Percentiles rank a stretch among this genome's conserved stretches.
phyloP scores from a whole-genome alignment of 345 rosid genomes.

The Streptanthus diversifolius region DNA sequence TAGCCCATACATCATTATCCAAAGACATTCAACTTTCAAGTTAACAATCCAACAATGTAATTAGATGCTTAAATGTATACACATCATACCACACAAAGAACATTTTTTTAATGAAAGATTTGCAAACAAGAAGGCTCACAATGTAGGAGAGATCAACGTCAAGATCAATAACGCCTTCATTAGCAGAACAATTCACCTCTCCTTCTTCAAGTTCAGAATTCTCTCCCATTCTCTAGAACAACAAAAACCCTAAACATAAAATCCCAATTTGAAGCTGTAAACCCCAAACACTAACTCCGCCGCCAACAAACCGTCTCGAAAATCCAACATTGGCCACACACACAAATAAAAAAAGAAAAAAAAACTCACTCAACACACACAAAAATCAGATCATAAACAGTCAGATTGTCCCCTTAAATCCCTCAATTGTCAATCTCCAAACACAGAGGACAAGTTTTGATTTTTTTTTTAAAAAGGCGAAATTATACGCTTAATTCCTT shows the following conservation, averaged over 20 bases:
- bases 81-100: neutral
- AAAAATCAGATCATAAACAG: neutral
- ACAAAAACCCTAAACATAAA: conserved; percentile 15
- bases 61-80: neutral
- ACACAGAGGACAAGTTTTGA: neutral
- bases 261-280: conserved; percentile 21
- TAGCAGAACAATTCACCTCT: conserved; percentile 45
- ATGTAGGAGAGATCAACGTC: conserved; percentile 67
- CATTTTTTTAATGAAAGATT: neutral
- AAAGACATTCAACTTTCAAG: neutral
- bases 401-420: neutral
- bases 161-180: conserved; percentile 47
- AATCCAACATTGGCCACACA: conserved; percentile 55
- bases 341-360: neutral
- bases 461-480: neutral
- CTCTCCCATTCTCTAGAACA: conserved; percentile 42
- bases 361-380: neutral
- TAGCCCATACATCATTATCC: neutral
- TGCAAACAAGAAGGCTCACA: conserved; percentile 48
- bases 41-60: neutral
- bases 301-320: conserved; percentile 42
- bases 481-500: conserved; percentile 17
- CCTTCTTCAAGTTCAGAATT: conserved; percentile 74
- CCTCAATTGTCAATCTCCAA: neutral
- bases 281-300: conserved; percentile 25